A percentile compares a stretch with the other conserved stretches of the same genome.
These are phyloP conservation scores for Clavispora vitiphila DNA, from an alignment of 805 yeast genomes.

Conservation along the genomic window DNA sequence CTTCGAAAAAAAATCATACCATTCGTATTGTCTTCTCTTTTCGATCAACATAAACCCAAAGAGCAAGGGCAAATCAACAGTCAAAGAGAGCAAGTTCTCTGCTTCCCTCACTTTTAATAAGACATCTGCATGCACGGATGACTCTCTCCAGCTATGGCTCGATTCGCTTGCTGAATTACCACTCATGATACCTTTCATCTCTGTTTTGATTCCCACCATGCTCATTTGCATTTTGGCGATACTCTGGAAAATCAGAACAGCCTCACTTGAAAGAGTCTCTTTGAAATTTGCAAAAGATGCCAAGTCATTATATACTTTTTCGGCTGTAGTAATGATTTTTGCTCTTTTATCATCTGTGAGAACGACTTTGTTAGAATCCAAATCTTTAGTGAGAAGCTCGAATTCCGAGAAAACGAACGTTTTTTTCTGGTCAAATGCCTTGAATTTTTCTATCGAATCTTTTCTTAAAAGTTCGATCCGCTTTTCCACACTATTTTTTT, in stretches of 20 bases:
- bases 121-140: neutral
- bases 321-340: neutral
- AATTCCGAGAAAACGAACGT: neutral
- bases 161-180: neutral
- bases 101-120: constrained; percentile 20
- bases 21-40: constrained; percentile 51
- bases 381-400: neutral
- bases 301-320: neutral
- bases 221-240: constrained; percentile 36
- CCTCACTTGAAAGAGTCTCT: constrained; percentile 6
- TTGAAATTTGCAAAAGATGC: neutral
- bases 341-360: neutral
- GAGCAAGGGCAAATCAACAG: constrained; percentile 63
- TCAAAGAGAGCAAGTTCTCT: constrained; percentile 37
- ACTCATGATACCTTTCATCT: constrained; percentile 17
- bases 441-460: constrained; percentile 29
- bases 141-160: neutral
- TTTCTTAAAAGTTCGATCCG: constrained; percentile 38
- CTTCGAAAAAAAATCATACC: constrained; percentile 44
- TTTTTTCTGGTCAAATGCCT: constrained; percentile 10
- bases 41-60: constrained; percentile 70
- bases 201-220: constrained; percentile 29
- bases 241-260: constrained; percentile 22
- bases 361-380: neutral
- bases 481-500: constrained; percentile 34